These are phyloP conservation scores for Protomyces arabidopsidicola DNA, from an alignment of 1,139 yeast species.

Conservation along the genomic window DNA sequence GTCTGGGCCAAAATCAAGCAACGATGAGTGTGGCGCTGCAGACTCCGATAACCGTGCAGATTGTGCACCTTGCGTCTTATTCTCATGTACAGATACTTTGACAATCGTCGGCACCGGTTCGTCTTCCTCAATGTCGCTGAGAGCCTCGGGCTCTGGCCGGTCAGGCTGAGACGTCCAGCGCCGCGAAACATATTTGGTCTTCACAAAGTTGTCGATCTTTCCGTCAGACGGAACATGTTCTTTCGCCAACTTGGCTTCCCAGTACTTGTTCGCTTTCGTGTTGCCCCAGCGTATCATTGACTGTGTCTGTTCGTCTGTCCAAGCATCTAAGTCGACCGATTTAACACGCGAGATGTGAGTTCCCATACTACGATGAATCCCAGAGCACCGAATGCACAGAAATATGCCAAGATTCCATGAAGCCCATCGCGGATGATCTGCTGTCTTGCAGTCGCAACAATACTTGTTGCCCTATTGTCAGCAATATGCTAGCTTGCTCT, in stretches of 20 bases:
- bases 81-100: conserved; percentile 31
- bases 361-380: conserved; percentile 91
- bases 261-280: conserved; percentile 61
- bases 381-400: conserved; percentile 88
- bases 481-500: not conserved
- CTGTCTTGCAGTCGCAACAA: conserved; percentile 88
- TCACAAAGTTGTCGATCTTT: conserved; percentile 80
- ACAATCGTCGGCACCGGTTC: not conserved
- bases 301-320: conserved; percentile 90
- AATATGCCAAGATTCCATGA: conserved; percentile 93
- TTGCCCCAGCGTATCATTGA: conserved; percentile 87
- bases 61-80: not conserved
- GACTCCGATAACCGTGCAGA: conserved; percentile 18
- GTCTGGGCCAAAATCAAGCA: conserved; percentile 24
- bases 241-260: conserved; percentile 77
- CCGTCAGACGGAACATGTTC: conserved; percentile 72
- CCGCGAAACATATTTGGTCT: conserved; percentile 84
- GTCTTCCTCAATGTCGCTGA: conserved; percentile 32
- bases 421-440: conserved; percentile 95
- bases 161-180: conserved; percentile 63
- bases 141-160: conserved; percentile 56
- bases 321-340: conserved; percentile 88
- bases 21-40: not conserved
- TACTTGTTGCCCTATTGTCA: conserved; percentile 50
- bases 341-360: conserved; percentile 76